Base-by-base conservation (phyloP, 352 stramenopile species). In the Globisporangium polare region DNA sequence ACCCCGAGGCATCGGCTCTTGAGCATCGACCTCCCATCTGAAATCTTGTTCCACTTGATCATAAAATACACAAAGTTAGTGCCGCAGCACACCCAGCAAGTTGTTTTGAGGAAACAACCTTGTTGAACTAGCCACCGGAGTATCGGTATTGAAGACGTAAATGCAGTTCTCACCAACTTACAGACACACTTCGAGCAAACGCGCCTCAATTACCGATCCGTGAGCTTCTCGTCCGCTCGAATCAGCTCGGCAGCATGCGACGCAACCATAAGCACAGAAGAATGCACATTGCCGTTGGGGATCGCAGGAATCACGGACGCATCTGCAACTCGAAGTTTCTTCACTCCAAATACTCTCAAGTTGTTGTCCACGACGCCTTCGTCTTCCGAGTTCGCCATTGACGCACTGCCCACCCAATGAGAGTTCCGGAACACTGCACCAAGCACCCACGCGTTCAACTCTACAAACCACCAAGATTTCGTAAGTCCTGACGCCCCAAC, bases 371-470 rank as follows among this genome's bases (percentile, higher is more conserved):
- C 81, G 42, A 90, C 81, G 31, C 66, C 79, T 0, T 78, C 67
- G 1, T 75, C 53, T 33, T 77, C 63, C 1, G 61, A 60, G 2
- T 54, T 59, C 20, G 65, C 85, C 84, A 97, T 96, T 2, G 78
- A 71, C 15, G 83, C 83, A 63, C 78, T 91, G 31, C 89, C 83
- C 27, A 90, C 82, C 88, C 88, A 96, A 53, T 96, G 88, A 13
- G 78, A 88, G 60, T 97, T 97, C 27, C 77, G 75, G 42, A 95
- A 89, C 2, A 88, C 69, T 50, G 85, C 72, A 35, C 73, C 49
- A 20, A 73, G 61, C 7, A 97, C 77, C 80, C 88, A 95, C 8
- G 66, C 53, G 18, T 87, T 60, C 60, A 96, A 65, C 20, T 75
- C 78, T 81, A 20, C 29, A 31, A 55, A 55, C 31, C 45, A 53